These are phyloP conservation scores for Asparagopsis taxiformis DNA, from an alignment of 31 red algal species.

Conservation along the genomic window DNA sequence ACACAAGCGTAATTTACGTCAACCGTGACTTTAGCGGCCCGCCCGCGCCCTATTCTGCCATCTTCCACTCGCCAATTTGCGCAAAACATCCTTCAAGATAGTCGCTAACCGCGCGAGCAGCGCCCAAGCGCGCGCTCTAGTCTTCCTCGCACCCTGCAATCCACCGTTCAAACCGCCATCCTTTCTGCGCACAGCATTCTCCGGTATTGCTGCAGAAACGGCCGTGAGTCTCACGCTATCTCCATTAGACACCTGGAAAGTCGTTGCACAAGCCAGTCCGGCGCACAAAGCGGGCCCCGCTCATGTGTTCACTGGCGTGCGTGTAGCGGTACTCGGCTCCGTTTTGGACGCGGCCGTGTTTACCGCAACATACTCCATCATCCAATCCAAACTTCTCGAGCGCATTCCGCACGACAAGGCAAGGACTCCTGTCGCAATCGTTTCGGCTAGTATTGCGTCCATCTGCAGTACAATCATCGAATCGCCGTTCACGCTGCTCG, in stretches of 20 bases:
- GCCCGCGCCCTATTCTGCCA: too few relatives aligned
- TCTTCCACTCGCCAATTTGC: too few relatives aligned
- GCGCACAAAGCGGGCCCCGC: background rate
- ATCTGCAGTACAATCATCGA: background rate
- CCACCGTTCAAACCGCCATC: too few relatives aligned
- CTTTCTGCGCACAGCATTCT: too few relatives aligned
- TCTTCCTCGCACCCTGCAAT: too few relatives aligned
- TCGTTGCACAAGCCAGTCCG: background rate
- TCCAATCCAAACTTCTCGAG: background rate
- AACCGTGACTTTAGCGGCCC: too few relatives aligned
- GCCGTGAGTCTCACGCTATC: conserved; percentile 6
- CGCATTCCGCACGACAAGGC: background rate
- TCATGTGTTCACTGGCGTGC: conserved; percentile 10
- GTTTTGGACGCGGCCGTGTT: conserved; percentile 6
- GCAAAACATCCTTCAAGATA: too few relatives aligned
- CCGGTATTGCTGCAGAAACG: conserved; percentile 3
- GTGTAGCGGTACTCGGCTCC: background rate
- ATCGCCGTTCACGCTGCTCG: conserved; percentile 12
- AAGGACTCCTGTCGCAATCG: background rate
- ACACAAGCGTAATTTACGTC: too few relatives aligned
- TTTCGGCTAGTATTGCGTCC: background rate
- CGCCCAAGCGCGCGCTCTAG: too few relatives aligned
- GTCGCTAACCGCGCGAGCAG: too few relatives aligned
- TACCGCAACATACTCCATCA: background rate
- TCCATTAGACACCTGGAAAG: conserved; percentile 10